Conservation (phyloP, 768 basidiomycete species). For the Boletus barrowsii region DNA sequence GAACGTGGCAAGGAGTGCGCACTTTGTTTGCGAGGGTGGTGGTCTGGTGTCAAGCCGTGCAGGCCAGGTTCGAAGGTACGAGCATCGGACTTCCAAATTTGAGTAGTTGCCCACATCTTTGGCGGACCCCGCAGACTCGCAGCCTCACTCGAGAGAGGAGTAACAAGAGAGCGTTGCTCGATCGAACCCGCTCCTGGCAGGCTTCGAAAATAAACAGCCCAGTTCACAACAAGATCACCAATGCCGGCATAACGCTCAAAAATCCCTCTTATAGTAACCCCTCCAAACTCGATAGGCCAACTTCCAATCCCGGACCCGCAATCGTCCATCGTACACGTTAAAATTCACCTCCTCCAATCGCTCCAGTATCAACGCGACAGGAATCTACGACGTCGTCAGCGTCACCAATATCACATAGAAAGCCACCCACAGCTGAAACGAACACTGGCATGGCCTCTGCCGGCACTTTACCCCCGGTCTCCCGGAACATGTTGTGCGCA, state of each 20-base stretch:
- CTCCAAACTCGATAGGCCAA: conserved; percentile 72
- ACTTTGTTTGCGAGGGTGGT: conserved; percentile 35
- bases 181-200: neutral
- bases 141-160: neutral
- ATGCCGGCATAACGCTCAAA: conserved; percentile 35
- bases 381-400: conserved; percentile 45
- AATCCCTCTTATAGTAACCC: conserved; percentile 43
- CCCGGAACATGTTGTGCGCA: conserved; percentile 65
- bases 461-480: conserved; percentile 53
- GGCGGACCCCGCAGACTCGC: conserved; percentile 31
- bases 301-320: conserved; percentile 72
- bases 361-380: conserved; percentile 60
- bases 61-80: conserved; percentile 26
- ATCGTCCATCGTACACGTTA: conserved; percentile 60
- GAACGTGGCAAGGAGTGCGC: conserved; percentile 7
- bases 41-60: conserved; percentile 34
- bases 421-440: conserved; percentile 58
- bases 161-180: neutral
- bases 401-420: neutral
- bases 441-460: conserved; percentile 66
- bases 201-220: neutral
- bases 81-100: conserved; percentile 38
- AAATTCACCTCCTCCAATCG: conserved; percentile 70
- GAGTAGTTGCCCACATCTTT: conserved; percentile 24
- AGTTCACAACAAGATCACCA: conserved; percentile 17